Conservation (phyloP, 768 basidiomycete genomes). For the Lepiota subincarnata region DNA sequence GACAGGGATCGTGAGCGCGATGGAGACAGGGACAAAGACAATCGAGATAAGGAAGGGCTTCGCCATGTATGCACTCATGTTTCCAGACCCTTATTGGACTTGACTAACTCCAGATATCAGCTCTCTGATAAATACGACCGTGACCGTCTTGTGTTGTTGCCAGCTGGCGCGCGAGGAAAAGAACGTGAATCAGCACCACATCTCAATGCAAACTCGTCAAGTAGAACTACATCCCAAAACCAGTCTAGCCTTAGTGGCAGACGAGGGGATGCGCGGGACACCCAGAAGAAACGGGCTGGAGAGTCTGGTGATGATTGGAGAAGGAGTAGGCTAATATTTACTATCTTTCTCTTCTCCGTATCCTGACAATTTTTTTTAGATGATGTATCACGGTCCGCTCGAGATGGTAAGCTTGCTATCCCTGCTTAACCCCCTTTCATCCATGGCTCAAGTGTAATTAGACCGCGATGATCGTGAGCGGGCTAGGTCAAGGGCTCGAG, state of each 20-base stretch:
- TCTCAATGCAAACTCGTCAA: constrained; percentile 39
- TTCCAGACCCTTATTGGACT: constrained; percentile 3
- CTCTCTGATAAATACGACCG: constrained; percentile 87
- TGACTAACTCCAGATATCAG: constrained; percentile 31
- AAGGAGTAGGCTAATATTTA: constrained; percentile 52
- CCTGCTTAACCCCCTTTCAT: constrained; percentile 6
- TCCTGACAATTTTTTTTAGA: constrained; percentile 28
- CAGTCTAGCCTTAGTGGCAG: constrained; percentile 38
- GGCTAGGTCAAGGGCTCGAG: constrained; percentile 59
- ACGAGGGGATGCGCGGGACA: constrained; percentile 55
- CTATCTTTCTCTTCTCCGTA: constrained; percentile 11
- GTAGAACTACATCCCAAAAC: constrained; percentile 35
- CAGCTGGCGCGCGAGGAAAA: constrained; percentile 50
- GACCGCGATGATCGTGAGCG: constrained; percentile 65
- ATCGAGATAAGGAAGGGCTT: constrained; percentile 70
- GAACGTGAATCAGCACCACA: constrained; percentile 69
- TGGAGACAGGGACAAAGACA: constrained; percentile 50
- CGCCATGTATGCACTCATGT: constrained; percentile 54
- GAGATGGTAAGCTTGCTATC: constrained; percentile 47
- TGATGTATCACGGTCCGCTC: constrained; percentile 46
- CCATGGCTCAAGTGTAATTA: constrained; percentile 43
- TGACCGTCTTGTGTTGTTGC: constrained; percentile 61
- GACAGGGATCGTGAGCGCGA: constrained; percentile 48
- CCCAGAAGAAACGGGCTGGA: constrained; percentile 61
- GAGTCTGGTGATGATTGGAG: constrained; percentile 84